Base-by-base conservation (phyloP, 352 stramenopile species). In the Peronosclerospora sorghi region DNA sequence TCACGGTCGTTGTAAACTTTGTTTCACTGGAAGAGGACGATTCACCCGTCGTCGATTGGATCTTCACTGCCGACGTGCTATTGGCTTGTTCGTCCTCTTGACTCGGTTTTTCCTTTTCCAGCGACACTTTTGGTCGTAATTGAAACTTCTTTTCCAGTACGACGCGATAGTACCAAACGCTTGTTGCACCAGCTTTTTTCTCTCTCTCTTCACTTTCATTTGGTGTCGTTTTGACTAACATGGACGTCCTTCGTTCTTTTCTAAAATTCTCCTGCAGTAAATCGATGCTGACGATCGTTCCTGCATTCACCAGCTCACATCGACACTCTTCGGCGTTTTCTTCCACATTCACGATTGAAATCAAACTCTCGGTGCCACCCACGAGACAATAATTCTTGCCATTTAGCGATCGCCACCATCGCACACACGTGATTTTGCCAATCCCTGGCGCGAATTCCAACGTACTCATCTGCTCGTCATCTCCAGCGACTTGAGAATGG, bases 341-440 rank as follows among this genome's bases (percentile, higher is more conserved):
- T 43, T 89, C 72, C 12, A 88, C 74, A 48, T 93, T 87, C 5
- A 93, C 74, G 56, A 93, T 74, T 8, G 81, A 93, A 14, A 93
- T 81, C 15, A 93, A 58, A 35, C 68, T 76, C 29, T 84, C 72
- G 0, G 62, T 56, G n/a, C 78, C 76, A 13, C 81, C 81, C 1
- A 93, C 71, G 23, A 93, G 76, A 40, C 71, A 81, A 41, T 93
- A 93, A 56, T 90, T 88, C 35, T 72, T 79, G 46, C 72, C 64
- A 43, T 89, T 90, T 36, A 90, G 70, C 20, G 68, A 75, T 32
- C 76, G 69, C 80, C 80, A 93, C 80, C 80, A 93, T 36, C 73
- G 38, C 2, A 68, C 53, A 48, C 76, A 89, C 48, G 69, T 83
- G 41, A 83, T 67, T 0, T 43, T 49, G 5, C 78, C 77, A 45